Evolutionary conservation across 805 yeast genomes (phyloP).

Genomic region (Wickerhamiella azymoides): DNA sequence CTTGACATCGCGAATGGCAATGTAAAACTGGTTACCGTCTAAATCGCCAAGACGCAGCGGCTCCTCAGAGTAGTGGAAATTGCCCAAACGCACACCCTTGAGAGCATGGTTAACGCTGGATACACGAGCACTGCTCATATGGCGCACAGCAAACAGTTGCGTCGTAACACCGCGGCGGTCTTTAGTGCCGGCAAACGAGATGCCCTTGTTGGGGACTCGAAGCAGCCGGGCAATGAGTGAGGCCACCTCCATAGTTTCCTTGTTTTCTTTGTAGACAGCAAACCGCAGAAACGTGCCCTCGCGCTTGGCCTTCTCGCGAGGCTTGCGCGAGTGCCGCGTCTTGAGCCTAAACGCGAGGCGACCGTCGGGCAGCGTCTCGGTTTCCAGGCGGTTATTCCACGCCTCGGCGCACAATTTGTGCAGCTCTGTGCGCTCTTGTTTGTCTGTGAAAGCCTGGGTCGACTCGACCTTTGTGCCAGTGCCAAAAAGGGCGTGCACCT

Average conservation of each 20-base stretch:
- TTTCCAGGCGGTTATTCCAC: conserved; percentile 61
- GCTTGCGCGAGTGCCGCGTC: conserved; percentile 5
- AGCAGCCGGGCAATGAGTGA: conserved; percentile 56
- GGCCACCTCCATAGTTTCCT: conserved; percentile 95
- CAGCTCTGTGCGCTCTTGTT: conserved; percentile 57
- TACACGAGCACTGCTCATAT: conserved; percentile 49
- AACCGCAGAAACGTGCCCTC: conserved; percentile 43
- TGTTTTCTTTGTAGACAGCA: conserved; percentile 80
- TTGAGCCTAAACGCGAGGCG: conserved; percentile 45
- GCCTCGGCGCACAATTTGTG: conserved; percentile 66
- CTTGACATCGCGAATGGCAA: conserved; percentile 65
- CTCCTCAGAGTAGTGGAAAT: conserved; percentile 50
- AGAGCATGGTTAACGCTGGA: conserved; percentile 62
- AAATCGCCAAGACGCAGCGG: conserved; percentile 69
- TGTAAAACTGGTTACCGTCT: conserved; percentile 75
- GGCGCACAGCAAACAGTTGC: conserved; percentile 58
- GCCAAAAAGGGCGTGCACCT: conserved; percentile 40
- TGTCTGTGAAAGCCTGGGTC: conserved; percentile 43
- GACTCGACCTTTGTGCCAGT: conserved; percentile 50
- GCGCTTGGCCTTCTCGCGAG: not conserved
- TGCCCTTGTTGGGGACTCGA: conserved; percentile 52
- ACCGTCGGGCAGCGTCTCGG: conserved; percentile 43
- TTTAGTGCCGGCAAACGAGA: conserved; percentile 88
- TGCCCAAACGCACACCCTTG: conserved; percentile 67
- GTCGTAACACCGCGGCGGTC: conserved; percentile 94